Conservation (phyloP, 192 early-diverging fungal genomes). For the Pilaira anomala region DNA sequence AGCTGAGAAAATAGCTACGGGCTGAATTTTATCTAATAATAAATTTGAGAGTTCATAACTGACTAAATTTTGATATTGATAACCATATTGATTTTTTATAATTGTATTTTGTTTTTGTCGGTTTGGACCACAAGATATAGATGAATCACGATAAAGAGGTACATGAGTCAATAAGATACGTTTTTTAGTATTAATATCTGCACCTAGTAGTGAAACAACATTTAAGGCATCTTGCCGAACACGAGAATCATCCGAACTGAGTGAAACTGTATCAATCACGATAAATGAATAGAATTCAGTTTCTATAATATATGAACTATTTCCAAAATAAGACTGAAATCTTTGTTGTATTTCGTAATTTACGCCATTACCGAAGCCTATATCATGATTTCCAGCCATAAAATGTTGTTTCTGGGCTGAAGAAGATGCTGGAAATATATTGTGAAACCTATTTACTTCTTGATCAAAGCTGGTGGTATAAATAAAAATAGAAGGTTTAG, state of each 20-base stretch:
- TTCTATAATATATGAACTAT: constrained; percentile 49
- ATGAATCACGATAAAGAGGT: constrained; percentile 71
- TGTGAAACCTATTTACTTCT: constrained; percentile 52
- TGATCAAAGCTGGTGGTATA: too few species aligned
- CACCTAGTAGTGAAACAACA: too few species aligned
- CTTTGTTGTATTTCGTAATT: constrained; percentile 36
- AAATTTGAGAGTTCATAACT: constrained; percentile 46
- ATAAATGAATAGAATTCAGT: constrained; percentile 61
- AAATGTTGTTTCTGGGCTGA: constrained; percentile 38
- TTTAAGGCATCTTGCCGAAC: constrained; percentile 48
- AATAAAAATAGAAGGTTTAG: constrained; percentile 17
- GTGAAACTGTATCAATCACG: constrained; percentile 73
- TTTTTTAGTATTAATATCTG: too few species aligned
- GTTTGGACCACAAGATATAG: constrained; percentile 65
- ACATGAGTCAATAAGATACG: constrained; percentile 84
- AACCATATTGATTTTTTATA: constrained; percentile 56
- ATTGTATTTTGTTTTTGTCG: constrained; percentile 52
- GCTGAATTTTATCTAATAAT: constrained; percentile 60
- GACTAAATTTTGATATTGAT: constrained; percentile 91
- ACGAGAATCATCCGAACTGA: constrained; percentile 42
- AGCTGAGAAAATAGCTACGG: constrained; percentile 76
- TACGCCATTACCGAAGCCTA: constrained; percentile 73
- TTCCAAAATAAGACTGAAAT: constrained; percentile 52
- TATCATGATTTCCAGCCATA: constrained; percentile 92
- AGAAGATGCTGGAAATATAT: constrained; percentile 20